phyloP scores from a whole-genome alignment of 1,284 basidiomycete genomes.

The Boletellus dicymbophilus region DNA sequence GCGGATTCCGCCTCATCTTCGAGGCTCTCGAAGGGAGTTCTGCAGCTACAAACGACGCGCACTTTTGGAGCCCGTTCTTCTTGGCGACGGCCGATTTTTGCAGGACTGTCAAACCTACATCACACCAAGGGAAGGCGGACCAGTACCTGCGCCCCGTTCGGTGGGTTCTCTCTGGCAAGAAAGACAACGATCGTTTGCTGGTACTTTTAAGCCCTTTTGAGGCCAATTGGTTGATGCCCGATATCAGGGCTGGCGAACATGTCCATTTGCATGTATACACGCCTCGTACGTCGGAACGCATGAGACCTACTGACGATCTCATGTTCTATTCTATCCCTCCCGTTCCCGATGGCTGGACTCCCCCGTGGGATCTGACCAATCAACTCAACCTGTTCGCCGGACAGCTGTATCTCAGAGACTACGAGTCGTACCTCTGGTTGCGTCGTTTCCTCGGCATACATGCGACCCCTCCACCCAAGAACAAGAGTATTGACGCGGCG shows the following conservation, averaged over 20 bases:
- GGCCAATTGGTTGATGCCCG: slow-evolving; percentile 40
- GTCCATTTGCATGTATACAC: slow-evolving; percentile 47
- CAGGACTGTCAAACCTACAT: background rate
- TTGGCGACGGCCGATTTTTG: slow-evolving; percentile 30
- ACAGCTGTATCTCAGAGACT: background rate
- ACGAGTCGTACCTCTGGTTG: background rate
- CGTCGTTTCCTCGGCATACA: background rate
- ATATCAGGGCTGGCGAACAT: slow-evolving; percentile 33
- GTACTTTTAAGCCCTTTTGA: slow-evolving; percentile 50
- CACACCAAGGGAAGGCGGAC: background rate
- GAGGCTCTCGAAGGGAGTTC: background rate
- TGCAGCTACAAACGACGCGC: background rate
- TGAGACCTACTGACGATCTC: slow-evolving; percentile 43
- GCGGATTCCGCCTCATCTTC: slow-evolving; percentile 2
- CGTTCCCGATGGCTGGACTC: slow-evolving; percentile 16
- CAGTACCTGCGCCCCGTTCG: slow-evolving; percentile 41
- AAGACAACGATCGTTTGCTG: slow-evolving; percentile 13
- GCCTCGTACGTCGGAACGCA: slow-evolving; percentile 37
- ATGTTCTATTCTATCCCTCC: slow-evolving; percentile 36
- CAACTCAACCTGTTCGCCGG: slow-evolving; percentile 45
- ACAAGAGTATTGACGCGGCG: no score
- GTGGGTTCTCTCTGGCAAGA: slow-evolving; percentile 20
- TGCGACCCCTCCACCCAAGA: no score
- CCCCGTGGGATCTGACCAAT: slow-evolving; percentile 24
- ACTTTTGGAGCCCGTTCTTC: slow-evolving; percentile 16